These are phyloP conservation scores for Tripterygium wilfordii DNA, from an alignment of 177 flowering plant species.

Conservation along the genomic window DNA sequence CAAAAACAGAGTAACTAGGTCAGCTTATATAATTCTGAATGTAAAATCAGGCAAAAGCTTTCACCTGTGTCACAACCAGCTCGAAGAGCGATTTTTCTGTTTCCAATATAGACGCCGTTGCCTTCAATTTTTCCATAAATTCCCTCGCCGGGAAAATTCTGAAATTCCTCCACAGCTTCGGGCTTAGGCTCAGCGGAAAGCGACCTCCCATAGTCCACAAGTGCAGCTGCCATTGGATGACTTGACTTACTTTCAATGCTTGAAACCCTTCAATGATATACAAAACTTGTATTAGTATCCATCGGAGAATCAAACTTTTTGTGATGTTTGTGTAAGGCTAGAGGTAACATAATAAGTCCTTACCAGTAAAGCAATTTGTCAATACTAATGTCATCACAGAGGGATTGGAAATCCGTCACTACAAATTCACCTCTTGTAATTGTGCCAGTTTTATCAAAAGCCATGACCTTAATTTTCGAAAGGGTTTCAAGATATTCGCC, in stretches of 20 bases:
- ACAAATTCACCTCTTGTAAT: constrained; percentile 75
- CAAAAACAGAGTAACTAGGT: no score
- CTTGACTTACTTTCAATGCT: constrained; percentile 95
- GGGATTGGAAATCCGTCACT: constrained; percentile 43
- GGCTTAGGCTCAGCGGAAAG: constrained; percentile 53
- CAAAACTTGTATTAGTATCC: background rate
- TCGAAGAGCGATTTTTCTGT: constrained; percentile 52
- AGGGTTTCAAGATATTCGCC: constrained; percentile 76
- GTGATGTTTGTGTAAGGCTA: no score
- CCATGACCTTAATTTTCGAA: constrained; percentile 55
- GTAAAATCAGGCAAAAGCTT: background rate
- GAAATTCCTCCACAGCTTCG: constrained; percentile 60
- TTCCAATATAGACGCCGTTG: constrained; percentile 58
- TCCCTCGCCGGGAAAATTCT: constrained; percentile 88
- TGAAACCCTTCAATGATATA: constrained; percentile 61
- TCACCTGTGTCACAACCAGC: constrained; percentile 63
- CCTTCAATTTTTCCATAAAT: constrained; percentile 73
- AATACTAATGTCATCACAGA: constrained; percentile 31
- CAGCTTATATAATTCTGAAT: no score
- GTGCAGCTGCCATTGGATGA: constrained; percentile 89
- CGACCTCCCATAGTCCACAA: constrained; percentile 54
- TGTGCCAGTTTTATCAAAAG: constrained; percentile 93
- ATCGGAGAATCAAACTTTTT: no score
- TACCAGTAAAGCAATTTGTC: constrained; percentile 73
- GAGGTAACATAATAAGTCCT: constrained; percentile 1